A percentile compares a stretch with the other conserved stretches of the same genome.
These are phyloP conservation scores for Novakomyces olei DNA, from an alignment of 805 yeast species.

Conservation along the genomic window DNA sequence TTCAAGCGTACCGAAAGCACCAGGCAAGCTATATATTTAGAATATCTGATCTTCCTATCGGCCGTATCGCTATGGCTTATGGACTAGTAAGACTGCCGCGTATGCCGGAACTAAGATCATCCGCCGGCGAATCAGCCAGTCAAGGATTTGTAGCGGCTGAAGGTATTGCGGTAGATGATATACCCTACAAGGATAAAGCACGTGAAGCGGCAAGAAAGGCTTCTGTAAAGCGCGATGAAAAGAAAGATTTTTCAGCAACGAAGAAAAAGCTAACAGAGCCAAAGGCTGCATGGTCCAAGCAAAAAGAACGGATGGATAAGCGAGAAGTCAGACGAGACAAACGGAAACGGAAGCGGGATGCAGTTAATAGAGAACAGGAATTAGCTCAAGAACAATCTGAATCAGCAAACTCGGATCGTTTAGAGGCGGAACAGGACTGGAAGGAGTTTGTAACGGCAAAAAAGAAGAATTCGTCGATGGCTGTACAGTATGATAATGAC, in stretches of 20 bases:
- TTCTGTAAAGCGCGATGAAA: neutral
- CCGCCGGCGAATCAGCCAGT: conserved; percentile 9
- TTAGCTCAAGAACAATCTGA: conserved; percentile 20
- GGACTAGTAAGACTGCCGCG: conserved; percentile 69
- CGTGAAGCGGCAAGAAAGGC: conserved; percentile 2
- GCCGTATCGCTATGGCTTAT: conserved; percentile 50
- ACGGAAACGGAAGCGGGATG: conserved; percentile 16
- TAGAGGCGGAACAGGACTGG: neutral
- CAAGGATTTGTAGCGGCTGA: neutral
- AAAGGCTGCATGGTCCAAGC: conserved; percentile 72
- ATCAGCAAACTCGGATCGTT: neutral
- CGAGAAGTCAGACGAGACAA: conserved; percentile 29
- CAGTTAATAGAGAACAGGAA: conserved; percentile 58
- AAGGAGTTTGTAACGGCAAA: too few relatives aligned
- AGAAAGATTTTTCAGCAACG: neutral
- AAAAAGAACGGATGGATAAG: conserved; percentile 36
- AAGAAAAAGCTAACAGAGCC: conserved; percentile 8
- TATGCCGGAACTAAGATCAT: conserved; percentile 69
- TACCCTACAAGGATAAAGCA: neutral
- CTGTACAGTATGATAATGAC: too few relatives aligned
- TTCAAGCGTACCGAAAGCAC: conserved; percentile 71
- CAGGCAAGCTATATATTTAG: conserved; percentile 74
- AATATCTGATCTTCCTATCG: conserved; percentile 42
- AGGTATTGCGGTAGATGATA: neutral
- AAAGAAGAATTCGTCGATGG: too few relatives aligned